These are phyloP conservation scores for Chrysanthemum seticuspe DNA, from an alignment of 129 eudicot genomes.

Conservation along the genomic window DNA sequence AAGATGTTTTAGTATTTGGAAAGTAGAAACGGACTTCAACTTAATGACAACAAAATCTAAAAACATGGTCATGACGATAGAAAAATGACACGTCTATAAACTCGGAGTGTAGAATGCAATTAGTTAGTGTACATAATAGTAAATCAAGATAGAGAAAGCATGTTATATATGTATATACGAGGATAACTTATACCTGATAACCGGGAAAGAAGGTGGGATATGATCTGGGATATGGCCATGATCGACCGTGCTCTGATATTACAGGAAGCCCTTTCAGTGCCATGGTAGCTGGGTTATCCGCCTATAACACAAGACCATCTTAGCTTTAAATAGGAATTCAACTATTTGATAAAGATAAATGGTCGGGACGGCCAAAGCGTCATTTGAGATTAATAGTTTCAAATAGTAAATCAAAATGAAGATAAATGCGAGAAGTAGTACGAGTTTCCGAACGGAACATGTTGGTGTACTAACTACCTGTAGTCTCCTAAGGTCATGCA, in stretches of 20 bases:
- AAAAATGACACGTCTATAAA: not conserved
- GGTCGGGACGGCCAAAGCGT: too few relatives aligned
- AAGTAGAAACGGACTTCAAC: too few relatives aligned
- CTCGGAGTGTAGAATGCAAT: not conserved
- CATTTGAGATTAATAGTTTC: not conserved
- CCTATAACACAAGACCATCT: constrained; percentile 26
- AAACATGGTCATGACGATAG: too few relatives aligned
- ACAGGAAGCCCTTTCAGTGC: constrained; percentile 35
- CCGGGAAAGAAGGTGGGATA: constrained; percentile 35
- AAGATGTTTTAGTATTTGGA: too few relatives aligned
- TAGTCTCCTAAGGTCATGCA: constrained; percentile 34
- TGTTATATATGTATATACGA: not conserved
- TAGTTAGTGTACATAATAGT: not conserved
- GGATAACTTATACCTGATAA: constrained; percentile 29
- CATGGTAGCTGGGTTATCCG: constrained; percentile 29
- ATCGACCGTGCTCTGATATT: constrained; percentile 36
- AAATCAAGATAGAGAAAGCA: not conserved
- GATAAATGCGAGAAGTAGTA: not conserved
- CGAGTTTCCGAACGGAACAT: not conserved
- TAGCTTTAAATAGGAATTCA: too few relatives aligned
- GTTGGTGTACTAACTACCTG: constrained; percentile 29
- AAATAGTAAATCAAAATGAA: not conserved
- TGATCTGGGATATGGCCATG: constrained; percentile 18
- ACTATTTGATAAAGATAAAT: too few relatives aligned
- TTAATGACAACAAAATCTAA: too few relatives aligned